Percentiles rank a stretch among this genome's conserved stretches.
Conservation (phyloP, 805 yeast genomes). For the Starmerella apicola region DNA sequence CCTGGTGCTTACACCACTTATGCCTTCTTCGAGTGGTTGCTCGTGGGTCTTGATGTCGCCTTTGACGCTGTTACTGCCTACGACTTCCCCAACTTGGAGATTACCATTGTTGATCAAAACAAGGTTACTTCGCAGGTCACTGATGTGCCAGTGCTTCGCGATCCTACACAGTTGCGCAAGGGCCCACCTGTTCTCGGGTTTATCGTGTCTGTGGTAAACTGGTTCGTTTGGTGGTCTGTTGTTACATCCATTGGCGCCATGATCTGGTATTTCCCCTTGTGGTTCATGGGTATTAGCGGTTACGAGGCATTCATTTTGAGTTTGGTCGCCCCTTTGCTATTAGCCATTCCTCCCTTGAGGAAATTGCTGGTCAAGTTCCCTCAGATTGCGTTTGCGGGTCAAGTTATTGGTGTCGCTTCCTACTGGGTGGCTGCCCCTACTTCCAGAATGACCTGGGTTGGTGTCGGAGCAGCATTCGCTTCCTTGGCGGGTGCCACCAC, state of each 20-base stretch:
- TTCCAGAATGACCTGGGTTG: conserved; percentile 48
- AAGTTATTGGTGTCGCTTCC: conserved; percentile 61
- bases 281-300: conserved; percentile 97
- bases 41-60: conserved; percentile 68
- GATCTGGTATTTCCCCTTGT: conserved; percentile 93
- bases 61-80: conserved; percentile 69
- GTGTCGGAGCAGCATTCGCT: conserved; percentile 55
- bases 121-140: conserved; percentile 19
- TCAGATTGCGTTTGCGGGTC: conserved; percentile 41
- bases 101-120: conserved; percentile 29
- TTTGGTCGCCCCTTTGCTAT: conserved; percentile 40
- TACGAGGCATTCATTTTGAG: conserved; percentile 46
- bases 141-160: conserved; percentile 12
- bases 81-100: conserved; percentile 55
- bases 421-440: conserved; percentile 59
- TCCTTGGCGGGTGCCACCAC: conserved; percentile 48
- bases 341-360: conserved; percentile 37
- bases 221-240: conserved; percentile 76
- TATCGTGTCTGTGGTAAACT: conserved; percentile 36
- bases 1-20: conserved; percentile 95
- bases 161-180: conserved; percentile 17
- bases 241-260: conserved; percentile 69
- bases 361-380: conserved; percentile 35
- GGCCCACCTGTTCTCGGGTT: conserved; percentile 26
- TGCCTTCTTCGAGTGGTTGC: conserved; percentile 89